Percentiles rank a stretch among this genome's conserved stretches.
phyloP scores from a whole-genome alignment of 2,329 filamentous ascomycete species.

The Venturia aucupariae region DNA sequence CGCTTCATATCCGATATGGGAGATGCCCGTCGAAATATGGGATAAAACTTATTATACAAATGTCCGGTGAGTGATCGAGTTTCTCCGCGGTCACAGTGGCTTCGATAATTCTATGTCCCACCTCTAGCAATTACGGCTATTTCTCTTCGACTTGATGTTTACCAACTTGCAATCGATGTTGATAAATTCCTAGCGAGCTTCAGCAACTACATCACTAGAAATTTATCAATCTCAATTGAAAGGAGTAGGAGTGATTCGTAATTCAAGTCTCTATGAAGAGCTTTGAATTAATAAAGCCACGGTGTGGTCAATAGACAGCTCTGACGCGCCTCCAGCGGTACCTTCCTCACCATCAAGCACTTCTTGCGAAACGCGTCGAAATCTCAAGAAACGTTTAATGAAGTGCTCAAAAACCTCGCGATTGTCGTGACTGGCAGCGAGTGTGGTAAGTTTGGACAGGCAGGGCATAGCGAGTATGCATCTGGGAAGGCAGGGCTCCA shows the following conservation, averaged over 20 bases:
- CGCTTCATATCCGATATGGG: conserved; percentile 43
- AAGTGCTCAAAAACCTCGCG: conserved; percentile 40
- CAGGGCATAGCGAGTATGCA: conserved; percentile 42
- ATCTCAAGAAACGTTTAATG: conserved; percentile 29
- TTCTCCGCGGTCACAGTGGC: not conserved
- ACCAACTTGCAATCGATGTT: too few relatives aligned
- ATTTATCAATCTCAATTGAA: too few relatives aligned
- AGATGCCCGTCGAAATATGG: conserved; percentile 42
- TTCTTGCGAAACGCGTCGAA: conserved; percentile 38
- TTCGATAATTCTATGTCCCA: too few relatives aligned
- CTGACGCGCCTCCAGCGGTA: conserved; percentile 25
- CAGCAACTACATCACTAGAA: too few relatives aligned
- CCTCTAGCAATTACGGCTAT: too few relatives aligned
- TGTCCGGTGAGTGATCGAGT: conserved; percentile 24
- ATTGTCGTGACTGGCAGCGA: conserved; percentile 47
- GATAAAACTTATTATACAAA: conserved; percentile 43
- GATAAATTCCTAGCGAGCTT: too few relatives aligned
- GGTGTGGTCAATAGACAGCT: not conserved
- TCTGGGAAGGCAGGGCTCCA: conserved; percentile 43
- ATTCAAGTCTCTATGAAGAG: too few relatives aligned
- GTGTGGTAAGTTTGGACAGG: conserved; percentile 42
- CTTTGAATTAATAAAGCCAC: too few relatives aligned
- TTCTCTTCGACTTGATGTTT: too few relatives aligned
- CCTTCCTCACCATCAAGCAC: conserved; percentile 48
- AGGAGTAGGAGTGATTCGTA: too few relatives aligned